Base-by-base conservation (phyloP, 2,329 filamentous ascomycete species). In the Penicillium sp. region DNA sequence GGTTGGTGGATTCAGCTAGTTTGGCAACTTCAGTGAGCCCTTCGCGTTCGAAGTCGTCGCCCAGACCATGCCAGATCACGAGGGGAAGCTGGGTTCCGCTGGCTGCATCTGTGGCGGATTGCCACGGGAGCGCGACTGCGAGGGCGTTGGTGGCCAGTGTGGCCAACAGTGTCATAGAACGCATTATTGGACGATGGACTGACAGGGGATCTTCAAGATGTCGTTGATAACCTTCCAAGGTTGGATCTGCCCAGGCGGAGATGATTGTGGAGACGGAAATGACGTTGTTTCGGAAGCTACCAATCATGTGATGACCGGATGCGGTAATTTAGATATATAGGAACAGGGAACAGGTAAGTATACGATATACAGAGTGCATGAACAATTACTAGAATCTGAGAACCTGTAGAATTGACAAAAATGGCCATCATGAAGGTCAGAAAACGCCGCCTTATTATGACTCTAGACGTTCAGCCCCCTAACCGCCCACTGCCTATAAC, bases 51-150 rank as follows among this genome's bases (percentile, higher is more conserved):
- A 87, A 95, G 72, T 87, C 70, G 61, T 78, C 76, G 63, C 85
- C 85, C n/a, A 87, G 77, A 55, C 86, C 94, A 74, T 99, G 94
- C 94, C 94, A 99, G 76, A 99, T 89, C 57, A 99, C 83, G 35
- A 99, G 81, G 1, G 94, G 94, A 31, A 97, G 83, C 4, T 90
- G 91, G 47, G 65, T 66, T 43, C 61, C 56, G 29, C 71, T 59
- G 53, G 63, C 39, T 31, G 58, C 39, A 64, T 72, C 55, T 66
- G 55, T 39, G 57, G 61, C 47, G 39, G 34, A 49, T 31, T 43
- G 58, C 37, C 32, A 38, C 2, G 50, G 62, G 40, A 69, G 51
- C 46, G 61, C 61, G 45, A 59, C 48, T 42, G 66, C 53, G 51
- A 63, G 37, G 26, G 56, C 54, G 7, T 42, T 35, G 11, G 62